These are phyloP conservation scores for Cercospora sp. DNA, from an alignment of 2,329 filamentous ascomycete species.

Conservation along the genomic window DNA sequence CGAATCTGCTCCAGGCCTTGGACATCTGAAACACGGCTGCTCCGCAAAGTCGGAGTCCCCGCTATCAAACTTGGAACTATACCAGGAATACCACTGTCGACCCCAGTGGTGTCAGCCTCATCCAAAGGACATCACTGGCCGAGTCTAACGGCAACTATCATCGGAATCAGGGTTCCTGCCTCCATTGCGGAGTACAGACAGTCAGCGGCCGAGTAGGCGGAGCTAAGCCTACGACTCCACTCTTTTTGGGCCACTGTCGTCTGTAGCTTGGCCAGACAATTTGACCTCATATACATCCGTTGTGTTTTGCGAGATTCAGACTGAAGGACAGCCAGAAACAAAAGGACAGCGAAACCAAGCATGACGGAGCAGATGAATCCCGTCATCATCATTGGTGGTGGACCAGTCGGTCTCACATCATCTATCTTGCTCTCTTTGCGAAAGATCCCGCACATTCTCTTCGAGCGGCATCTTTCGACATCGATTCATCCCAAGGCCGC, in stretches of 20 bases:
- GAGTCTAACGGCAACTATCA: background rate
- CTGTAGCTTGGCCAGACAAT: background rate
- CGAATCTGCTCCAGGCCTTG: background rate
- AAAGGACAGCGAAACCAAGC: too few relatives aligned
- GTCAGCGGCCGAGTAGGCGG: background rate
- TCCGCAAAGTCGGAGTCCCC: background rate
- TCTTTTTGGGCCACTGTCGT: too few relatives aligned
- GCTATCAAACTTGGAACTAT: background rate
- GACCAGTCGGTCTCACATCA: slow-evolving; percentile 37
- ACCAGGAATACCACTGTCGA: background rate
- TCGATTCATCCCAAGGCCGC: slow-evolving; percentile 41
- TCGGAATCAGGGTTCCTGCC: background rate
- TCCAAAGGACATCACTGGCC: background rate
- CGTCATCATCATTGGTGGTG: slow-evolving; percentile 39
- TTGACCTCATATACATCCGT: background rate
- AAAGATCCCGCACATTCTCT: slow-evolving; percentile 35
- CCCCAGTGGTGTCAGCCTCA: background rate
- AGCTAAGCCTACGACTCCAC: background rate
- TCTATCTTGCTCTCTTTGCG: slow-evolving; percentile 39
- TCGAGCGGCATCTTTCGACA: slow-evolving; percentile 38
- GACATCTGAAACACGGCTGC: background rate
- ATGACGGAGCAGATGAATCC: background rate
- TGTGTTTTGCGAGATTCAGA: too few relatives aligned
- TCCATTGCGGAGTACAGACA: background rate
- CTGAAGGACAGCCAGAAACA: too few relatives aligned